A percentile compares a stretch with the other conserved stretches of the same genome.
These are phyloP conservation scores for Mallotus repandus DNA, from an alignment of 441 rosid species.

Conservation along the genomic window DNA sequence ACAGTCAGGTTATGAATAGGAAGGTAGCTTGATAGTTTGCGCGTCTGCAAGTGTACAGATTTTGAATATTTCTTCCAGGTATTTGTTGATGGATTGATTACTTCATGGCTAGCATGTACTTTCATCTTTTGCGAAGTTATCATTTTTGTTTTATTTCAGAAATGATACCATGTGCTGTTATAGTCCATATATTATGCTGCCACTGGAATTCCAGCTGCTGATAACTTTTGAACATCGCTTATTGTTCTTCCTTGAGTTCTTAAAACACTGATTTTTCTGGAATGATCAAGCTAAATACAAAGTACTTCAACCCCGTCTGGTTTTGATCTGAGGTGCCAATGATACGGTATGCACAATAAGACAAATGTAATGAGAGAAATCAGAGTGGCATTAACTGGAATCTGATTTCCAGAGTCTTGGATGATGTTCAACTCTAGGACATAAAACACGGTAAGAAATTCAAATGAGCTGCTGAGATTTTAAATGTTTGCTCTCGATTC, in stretches of 20 bases:
- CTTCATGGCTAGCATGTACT: background rate
- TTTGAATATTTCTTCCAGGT: conserved; percentile 1
- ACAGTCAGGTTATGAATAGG: background rate
- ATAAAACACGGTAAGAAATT: no score
- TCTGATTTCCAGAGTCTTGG: no score
- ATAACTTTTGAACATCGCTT: background rate
- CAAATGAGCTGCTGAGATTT: no score
- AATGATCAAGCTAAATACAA: background rate
- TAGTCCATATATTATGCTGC: background rate
- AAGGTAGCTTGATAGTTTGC: background rate
- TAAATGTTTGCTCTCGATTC: no score
- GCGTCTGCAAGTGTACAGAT: background rate
- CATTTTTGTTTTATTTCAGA: background rate
- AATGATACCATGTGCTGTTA: background rate
- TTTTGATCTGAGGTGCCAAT: no score
- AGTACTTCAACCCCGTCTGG: no score
- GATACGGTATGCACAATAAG: no score
- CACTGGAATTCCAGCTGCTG: background rate
- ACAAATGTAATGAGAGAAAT: background rate
- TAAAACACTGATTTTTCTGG: background rate
- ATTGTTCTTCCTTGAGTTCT: background rate
- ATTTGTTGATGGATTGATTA: background rate
- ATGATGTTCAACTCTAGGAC: no score
- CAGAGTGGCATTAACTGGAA: no score
- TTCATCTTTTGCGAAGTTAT: background rate